phyloP scores from a whole-genome alignment of 2,329 filamentous ascomycete species.

The Alternaria panax region DNA sequence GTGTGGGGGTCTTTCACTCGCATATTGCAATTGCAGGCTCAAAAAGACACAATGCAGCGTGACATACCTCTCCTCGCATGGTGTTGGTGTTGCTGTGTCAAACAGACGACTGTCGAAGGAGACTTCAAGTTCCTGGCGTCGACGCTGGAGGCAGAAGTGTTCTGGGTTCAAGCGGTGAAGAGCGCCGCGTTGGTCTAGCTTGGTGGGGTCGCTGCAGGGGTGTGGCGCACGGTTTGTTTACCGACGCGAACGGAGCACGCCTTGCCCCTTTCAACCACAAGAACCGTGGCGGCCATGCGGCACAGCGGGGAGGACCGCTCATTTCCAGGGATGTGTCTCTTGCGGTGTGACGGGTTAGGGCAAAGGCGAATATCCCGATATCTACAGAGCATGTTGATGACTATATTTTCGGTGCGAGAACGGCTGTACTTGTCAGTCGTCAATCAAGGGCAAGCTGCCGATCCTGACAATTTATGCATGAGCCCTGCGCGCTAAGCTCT shows the following conservation, averaged over 20 bases:
- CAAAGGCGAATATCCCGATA: too few relatives aligned
- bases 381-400: too few relatives aligned
- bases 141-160: slow-evolving; percentile 22
- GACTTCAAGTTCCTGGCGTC: slow-evolving; percentile 21
- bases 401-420: too few relatives aligned
- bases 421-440: too few relatives aligned
- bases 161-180: slow-evolving; percentile 25
- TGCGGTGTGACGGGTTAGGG: slow-evolving; percentile 2
- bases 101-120: slow-evolving; percentile 44
- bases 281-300: slow-evolving; percentile 3
- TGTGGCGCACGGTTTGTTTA: slow-evolving; percentile 11
- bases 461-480: not conserved
- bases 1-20: slow-evolving; percentile 3
- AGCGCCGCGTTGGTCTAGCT: slow-evolving; percentile 28
- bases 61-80: slow-evolving; percentile 53
- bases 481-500: not conserved
- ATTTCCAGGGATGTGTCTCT: slow-evolving; percentile 1
- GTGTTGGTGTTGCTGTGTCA: slow-evolving; percentile 45
- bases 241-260: slow-evolving; percentile 21
- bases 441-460: not conserved
- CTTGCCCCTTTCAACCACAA: slow-evolving; percentile 10
- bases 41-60: slow-evolving; percentile 3
- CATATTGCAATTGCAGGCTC: not conserved
- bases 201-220: slow-evolving; percentile 31
- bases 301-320: slow-evolving; percentile 4